These are phyloP conservation scores for Typha latifolia DNA, from an alignment of 176 grass and related monocot genomes.

Conservation along the genomic window DNA sequence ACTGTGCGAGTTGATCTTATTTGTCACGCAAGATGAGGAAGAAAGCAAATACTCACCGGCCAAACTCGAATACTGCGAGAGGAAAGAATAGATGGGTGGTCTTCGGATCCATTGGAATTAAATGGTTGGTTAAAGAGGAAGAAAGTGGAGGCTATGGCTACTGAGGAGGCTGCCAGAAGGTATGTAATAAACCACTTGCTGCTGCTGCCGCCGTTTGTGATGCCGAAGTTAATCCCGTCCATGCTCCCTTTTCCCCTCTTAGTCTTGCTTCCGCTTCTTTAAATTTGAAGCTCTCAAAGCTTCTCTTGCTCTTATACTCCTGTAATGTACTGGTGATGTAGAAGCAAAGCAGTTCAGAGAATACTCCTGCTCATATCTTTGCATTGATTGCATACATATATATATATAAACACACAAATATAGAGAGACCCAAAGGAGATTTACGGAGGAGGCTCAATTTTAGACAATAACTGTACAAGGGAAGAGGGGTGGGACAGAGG, in stretches of 20 bases:
- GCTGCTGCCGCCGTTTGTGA: not conserved
- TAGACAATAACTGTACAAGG: too few species aligned
- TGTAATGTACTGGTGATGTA: too few species aligned
- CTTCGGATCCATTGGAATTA: not conserved
- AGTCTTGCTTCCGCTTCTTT: too few species aligned
- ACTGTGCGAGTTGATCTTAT: not conserved
- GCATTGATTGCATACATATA: too few species aligned
- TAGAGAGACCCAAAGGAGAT: too few species aligned
- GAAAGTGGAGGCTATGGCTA: conserved; percentile 44
- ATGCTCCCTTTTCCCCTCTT: not conserved
- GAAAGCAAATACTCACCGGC: conserved; percentile 50
- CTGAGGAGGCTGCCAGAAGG: conserved; percentile 31
- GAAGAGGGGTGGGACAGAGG: too few species aligned
- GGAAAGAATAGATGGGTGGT: not conserved
- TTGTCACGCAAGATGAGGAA: not conserved
- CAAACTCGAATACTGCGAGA: conserved; percentile 44
- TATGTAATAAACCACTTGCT: conserved; percentile 40
- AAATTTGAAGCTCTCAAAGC: too few species aligned
- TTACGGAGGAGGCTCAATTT: too few species aligned
- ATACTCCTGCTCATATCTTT: too few species aligned
- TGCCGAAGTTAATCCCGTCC: not conserved
- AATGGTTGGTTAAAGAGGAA: conserved; percentile 27
- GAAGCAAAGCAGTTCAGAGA: too few species aligned
- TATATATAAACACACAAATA: too few species aligned
- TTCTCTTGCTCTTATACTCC: too few species aligned